Evolutionary conservation across 345 rosid genomes (phyloP), one percentile per base, ranked within the genome.

Genomic region (Eucalyptus urophylla): DNA sequence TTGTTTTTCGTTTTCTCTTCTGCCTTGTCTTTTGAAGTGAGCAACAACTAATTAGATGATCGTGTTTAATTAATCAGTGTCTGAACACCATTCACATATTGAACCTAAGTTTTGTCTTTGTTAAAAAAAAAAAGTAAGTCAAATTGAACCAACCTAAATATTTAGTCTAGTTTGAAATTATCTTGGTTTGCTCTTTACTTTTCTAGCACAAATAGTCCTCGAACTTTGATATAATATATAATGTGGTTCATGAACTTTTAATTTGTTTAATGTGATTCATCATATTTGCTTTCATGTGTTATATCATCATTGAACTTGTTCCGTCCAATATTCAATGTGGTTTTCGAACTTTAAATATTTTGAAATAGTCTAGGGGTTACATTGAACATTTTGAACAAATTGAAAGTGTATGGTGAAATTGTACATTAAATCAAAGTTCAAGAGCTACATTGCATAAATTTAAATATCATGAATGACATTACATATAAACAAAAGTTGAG

Each of bases 401-500:
- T 24, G 6, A 56, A 24, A 56, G 0, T 24, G 62, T 24, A 24
- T 0, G 29, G 29, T 0, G 3, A 24, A 22, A 24, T 56, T 24
- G 29, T 56, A 0, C 29, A 24, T 56, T 56, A 10, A 0, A 10
- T 0, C 1, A 56, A 56, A 56, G 0, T 56, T 24, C 1, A 1
- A 22, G 27, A 10, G 29, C 0, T 56, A 9, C 0, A 24, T 24
- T 10, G 62, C 14, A 56, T 9, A 22, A 56, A 24, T 9, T 56
- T 8, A 56, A 56, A 56, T 3, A 9, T 56, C 12, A 56, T 56
- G 0, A 21, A 22, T 56, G 11, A 10, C 6, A 10, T 24, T 22
- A 0, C 1, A 56, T 2, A 56, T 22, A 56, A 25, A 56, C 0
- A 4, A 24, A 56, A 56, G 0, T 0, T 24, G 0, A 4, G 0